Percentiles rank a stretch among this genome's conserved stretches.
Evolutionary conservation across 1,284 basidiomycete genomes (phyloP).

Genomic region (Cryptococcus hybrid): DNA sequence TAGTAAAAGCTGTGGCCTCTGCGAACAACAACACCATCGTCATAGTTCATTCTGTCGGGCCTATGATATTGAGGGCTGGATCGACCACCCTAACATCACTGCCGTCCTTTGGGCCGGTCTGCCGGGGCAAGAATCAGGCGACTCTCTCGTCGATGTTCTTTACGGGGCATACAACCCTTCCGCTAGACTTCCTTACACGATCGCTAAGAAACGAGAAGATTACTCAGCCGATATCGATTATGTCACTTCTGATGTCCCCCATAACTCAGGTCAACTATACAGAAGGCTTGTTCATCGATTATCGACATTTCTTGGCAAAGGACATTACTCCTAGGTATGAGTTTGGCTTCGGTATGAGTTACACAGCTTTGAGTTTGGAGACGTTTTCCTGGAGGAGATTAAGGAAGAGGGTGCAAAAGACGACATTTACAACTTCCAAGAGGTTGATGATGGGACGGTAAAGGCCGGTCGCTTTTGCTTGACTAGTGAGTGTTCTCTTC

Average conservation of each 20-base stretch:
- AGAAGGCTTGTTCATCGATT: constrained; percentile 74
- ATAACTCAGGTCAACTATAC: constrained; percentile 61
- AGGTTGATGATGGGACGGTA: not conserved
- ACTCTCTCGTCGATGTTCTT: constrained; percentile 63
- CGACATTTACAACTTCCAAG: not conserved
- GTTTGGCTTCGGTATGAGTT: constrained; percentile 82
- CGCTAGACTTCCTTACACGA: constrained; percentile 75
- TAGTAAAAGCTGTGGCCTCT: constrained; percentile 46
- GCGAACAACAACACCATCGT: constrained; percentile 71
- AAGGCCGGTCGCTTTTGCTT: not conserved
- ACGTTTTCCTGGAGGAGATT: constrained; percentile 52
- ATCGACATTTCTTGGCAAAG: constrained; percentile 70
- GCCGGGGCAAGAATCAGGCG: constrained; percentile 74
- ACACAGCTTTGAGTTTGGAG: constrained; percentile 73
- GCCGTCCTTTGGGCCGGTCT: constrained; percentile 53
- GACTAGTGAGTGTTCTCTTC: constrained; percentile 1
- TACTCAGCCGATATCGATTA: constrained; percentile 58
- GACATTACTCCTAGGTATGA: constrained; percentile 62
- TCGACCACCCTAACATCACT: constrained; percentile 62
- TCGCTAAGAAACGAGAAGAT: constrained; percentile 65
- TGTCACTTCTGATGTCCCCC: constrained; percentile 30
- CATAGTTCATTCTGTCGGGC: constrained; percentile 72
- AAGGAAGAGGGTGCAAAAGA: not conserved
- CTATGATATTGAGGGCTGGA: constrained; percentile 73
- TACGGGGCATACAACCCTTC: constrained; percentile 65